Base-by-base conservation (phyloP, 2,329 filamentous ascomycete species). In the Fusarium tanahbumbuense region DNA sequence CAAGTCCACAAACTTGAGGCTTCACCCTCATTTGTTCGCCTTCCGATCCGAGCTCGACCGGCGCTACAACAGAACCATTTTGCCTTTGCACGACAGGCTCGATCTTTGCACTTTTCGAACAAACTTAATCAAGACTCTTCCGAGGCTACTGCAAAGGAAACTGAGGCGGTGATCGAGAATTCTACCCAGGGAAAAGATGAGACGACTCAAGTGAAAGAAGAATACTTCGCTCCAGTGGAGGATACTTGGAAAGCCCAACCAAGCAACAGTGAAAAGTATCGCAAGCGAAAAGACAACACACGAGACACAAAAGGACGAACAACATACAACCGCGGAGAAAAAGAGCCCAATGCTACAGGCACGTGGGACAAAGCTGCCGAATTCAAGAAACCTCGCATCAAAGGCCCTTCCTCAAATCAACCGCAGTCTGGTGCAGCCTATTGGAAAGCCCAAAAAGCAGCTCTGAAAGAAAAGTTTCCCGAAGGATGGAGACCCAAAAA, bases 401-500 rank as follows among this genome's bases (percentile, higher is more conserved):
- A 65, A 28, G 68, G 68, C 6, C 72, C 70, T 22, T 32, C 59
- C 6, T 62, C 72, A 6, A 48, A 54, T 22, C 61, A 69, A 34
- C 60, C 67, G 16, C 56, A 56, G 30, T 62, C 67, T 20, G 68
- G 80, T 60, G 78, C 75, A 6, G 86, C 90, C 68, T 64, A 75
- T 6, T 98, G 96, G 96, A 86, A 88, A 77, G 78, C 88, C 16
- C 92, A 98, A 71, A 98, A 97, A 78, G 83, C 82, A 3, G 91
- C 89, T 0, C 81, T 97, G 37, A 87, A 90, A 73, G 80, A 88
- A 65, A 99, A 98, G 76, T 96, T 98, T 70, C 89, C 89, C 3
- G 87, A 91, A 10, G 89, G 91, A 12, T 99, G 95, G 94, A 86
- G 86, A 28, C 95, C 96, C 30, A 87, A 88, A 50, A 98, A 97